Evolutionary conservation across 2,329 filamentous ascomycete species (phyloP).

Genomic region (Pyricularia pennisetigena): DNA sequence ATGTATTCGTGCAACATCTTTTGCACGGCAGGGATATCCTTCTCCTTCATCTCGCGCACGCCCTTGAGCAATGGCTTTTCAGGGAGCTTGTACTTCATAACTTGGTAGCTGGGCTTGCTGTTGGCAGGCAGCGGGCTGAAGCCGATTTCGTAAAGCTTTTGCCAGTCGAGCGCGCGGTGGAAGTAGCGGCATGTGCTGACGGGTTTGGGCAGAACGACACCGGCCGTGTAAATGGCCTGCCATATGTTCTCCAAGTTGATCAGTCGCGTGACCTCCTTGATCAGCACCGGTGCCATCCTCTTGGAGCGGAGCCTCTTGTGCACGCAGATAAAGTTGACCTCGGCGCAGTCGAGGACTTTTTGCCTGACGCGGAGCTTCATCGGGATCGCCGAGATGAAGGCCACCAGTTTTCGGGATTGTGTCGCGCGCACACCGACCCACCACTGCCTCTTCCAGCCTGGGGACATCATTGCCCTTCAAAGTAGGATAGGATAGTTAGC

Average conservation of each 20-base stretch:
- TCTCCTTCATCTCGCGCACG: constrained; percentile 67
- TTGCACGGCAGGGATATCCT: constrained; percentile 68
- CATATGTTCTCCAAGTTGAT: constrained; percentile 81
- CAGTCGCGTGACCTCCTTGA: constrained; percentile 92
- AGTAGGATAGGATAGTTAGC: background rate
- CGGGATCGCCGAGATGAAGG: constrained; percentile 91
- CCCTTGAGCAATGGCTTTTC: constrained; percentile 62
- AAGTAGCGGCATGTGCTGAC: constrained; percentile 92
- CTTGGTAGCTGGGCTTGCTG: constrained; percentile 78
- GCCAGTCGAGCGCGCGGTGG: constrained; percentile 89
- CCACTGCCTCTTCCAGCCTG: constrained; percentile 90
- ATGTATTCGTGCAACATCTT: constrained; percentile 70
- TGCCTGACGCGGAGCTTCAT: constrained; percentile 72
- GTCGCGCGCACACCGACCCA: constrained; percentile 86
- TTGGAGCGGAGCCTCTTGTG: constrained; percentile 97
- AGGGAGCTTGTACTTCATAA: constrained; percentile 77
- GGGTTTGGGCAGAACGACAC: constrained; percentile 81
- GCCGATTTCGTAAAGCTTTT: constrained; percentile 88
- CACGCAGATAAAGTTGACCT: constrained; percentile 97
- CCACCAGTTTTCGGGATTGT: constrained; percentile 77
- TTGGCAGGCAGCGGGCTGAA: constrained; percentile 81
- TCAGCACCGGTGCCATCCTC: constrained; percentile 83
- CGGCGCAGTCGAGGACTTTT: constrained; percentile 66
- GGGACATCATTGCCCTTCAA: constrained; percentile 78
- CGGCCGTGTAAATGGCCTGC: constrained; percentile 94